These are phyloP conservation scores for Kockovaella imperatae DNA, from an alignment of 768 basidiomycete species.

Conservation along the genomic window DNA sequence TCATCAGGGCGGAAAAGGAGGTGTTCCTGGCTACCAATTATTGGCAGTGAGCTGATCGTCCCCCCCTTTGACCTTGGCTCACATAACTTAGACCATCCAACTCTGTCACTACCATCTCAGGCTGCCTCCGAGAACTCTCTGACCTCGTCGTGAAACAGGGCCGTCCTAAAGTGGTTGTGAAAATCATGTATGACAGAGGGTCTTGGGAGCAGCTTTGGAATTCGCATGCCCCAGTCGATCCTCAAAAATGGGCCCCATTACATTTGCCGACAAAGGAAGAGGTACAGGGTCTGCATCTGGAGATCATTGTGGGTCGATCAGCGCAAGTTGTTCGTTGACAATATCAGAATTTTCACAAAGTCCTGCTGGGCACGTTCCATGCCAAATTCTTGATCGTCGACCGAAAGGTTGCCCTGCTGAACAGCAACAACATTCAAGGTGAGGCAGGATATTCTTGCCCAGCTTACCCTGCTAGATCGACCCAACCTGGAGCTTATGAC, in stretches of 20 bases:
- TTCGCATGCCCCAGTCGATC: slow-evolving; percentile 51
- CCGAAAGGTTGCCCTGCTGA: slow-evolving; percentile 58
- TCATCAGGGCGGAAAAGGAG: slow-evolving; percentile 58
- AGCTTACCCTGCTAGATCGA: slow-evolving; percentile 35
- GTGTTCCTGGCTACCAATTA: slow-evolving; percentile 64
- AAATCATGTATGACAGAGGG: slow-evolving; percentile 65
- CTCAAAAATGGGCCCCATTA: slow-evolving; percentile 51
- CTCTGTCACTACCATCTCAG: slow-evolving; percentile 51
- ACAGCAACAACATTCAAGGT: slow-evolving; percentile 58
- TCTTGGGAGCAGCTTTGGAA: slow-evolving; percentile 52
- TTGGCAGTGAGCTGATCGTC: slow-evolving; percentile 43
- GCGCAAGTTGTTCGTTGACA: neutral
- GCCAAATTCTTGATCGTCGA: slow-evolving; percentile 65
- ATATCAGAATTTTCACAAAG: slow-evolving; percentile 46
- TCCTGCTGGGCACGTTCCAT: slow-evolving; percentile 62
- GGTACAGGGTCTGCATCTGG: slow-evolving; percentile 56
- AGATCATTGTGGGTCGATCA: slow-evolving; percentile 50
- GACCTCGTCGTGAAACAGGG: slow-evolving; percentile 48
- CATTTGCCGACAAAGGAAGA: slow-evolving; percentile 53
- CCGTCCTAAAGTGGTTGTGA: slow-evolving; percentile 53
- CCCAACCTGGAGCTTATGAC: slow-evolving; percentile 55
- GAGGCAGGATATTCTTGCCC: slow-evolving; percentile 1
- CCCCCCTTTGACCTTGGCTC: neutral
- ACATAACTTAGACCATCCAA: slow-evolving; percentile 50
- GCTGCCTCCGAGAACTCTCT: slow-evolving; percentile 54